Evolutionary conservation across 2,329 filamentous ascomycete genomes (phyloP), one percentile per base, ranked within the genome.

Genomic region (Colletotrichum liaoningense): DNA sequence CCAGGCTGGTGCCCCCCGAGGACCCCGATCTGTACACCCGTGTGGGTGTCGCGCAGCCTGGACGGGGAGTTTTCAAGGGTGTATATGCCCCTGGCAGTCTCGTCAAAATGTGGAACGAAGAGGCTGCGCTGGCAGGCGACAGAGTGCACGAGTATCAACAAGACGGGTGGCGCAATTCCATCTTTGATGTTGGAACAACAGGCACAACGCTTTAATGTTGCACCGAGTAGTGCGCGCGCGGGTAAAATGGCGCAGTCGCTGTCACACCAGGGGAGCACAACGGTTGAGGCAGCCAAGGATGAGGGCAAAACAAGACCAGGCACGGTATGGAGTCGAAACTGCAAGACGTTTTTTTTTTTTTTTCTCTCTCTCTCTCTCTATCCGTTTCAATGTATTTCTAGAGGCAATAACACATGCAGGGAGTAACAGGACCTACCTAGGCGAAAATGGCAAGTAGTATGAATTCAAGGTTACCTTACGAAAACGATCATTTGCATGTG

Each of bases 21-120:
- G 92, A 97, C 80, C 92, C 94, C 1, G 94, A 97, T 80, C 77
- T 97, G 1, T 93, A 97, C 75, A 87, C 92, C 1, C 86, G 93
- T 2, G 85, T 97, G 19, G 95, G 95, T 1, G 84, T 97, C 11
- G 88, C 89, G 28, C 80, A 85, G 76, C 86, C 86, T 7, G 86
- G 87, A 3, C 69, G 77, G 4, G 89, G 88, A 12, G 85, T 96
- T 0, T 98, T 98, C 85, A 91, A 91, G 77, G 94, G 93, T 4
- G 89, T 95, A 1, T 98, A 98, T 83, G 93, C 96, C 1, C 96
- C 96, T 0, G 95, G 95, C 0, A 98, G 95, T 81, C 85, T 98
- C 30, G 93, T 97, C 64, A 95, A 94, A 83, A 83, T 97, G n/a
- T 98, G 95, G 94, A 90, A 96, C 76, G 92, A 95, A 76, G 93